Percentiles rank a stretch among this genome's conserved stretches.
phyloP scores from a whole-genome alignment of 371 early-diverging fungal genomes.

The Thermomucor indicae-seudaticae region DNA sequence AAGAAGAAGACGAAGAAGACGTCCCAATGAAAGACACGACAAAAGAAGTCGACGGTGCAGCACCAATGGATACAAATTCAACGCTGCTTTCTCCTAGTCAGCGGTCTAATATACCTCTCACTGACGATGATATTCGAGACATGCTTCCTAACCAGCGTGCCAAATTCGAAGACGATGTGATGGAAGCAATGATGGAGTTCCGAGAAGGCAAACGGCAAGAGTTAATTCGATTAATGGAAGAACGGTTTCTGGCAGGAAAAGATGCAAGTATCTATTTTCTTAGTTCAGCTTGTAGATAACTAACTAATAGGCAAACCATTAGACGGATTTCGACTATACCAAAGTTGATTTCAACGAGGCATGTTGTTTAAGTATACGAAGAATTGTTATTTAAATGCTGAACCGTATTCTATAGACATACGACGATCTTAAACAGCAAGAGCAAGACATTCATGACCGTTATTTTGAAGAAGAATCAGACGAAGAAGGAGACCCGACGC shows the following conservation, averaged over 20 bases:
- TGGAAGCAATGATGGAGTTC: slow-evolving; percentile 7
- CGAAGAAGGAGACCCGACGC: not conserved
- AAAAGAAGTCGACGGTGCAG: not conserved
- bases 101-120: slow-evolving; percentile 8
- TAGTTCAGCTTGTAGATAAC: not conserved
- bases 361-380: not conserved
- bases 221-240: slow-evolving; percentile 40
- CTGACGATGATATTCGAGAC: slow-evolving; percentile 3
- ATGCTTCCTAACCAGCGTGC: not conserved
- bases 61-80: too few species aligned
- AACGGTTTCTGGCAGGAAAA: slow-evolving; percentile 41
- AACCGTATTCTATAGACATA: slow-evolving; percentile 11
- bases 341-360: slow-evolving; percentile 42
- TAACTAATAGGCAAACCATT: not conserved
- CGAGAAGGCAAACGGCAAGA: slow-evolving; percentile 33
- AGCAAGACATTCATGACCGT: slow-evolving; percentile 39
- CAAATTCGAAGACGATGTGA: slow-evolving; percentile 1
- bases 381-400: too few species aligned
- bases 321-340: slow-evolving; percentile 37
- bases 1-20: slow-evolving; percentile 33
- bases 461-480: slow-evolving; percentile 43
- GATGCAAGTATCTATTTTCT: slow-evolving; percentile 29
- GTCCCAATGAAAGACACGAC: slow-evolving; percentile 10
- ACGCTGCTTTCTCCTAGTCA: too few species aligned
- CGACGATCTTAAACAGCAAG: slow-evolving; percentile 35